Conservation (phyloP, 306 rosid species). For the Styphnolobium japonicum region DNA sequence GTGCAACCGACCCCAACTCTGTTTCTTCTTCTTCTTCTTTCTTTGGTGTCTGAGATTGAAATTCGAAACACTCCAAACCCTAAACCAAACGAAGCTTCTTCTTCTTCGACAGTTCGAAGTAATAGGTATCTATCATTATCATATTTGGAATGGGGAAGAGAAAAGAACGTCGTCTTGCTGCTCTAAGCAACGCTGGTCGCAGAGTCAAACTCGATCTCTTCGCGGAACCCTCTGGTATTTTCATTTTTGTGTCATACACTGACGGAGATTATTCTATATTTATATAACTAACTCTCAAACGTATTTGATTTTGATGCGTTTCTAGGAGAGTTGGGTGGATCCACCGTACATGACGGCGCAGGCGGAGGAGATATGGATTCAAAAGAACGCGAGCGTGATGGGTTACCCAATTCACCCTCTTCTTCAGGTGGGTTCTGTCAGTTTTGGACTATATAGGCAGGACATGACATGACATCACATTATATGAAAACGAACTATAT, state of each 20-base stretch:
- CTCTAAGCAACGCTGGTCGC: slow-evolving; percentile 85
- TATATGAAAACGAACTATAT: slow-evolving; percentile 73
- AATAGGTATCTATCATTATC: no score
- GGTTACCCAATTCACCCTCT: slow-evolving; percentile 93
- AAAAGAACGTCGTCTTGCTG: slow-evolving; percentile 93
- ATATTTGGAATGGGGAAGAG: slow-evolving; percentile 97
- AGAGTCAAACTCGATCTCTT: slow-evolving; percentile 97
- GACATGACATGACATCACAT: slow-evolving; percentile 96
- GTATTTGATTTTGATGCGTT: slow-evolving; percentile 4
- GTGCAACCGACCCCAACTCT: no score
- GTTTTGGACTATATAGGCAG: slow-evolving; percentile 94
- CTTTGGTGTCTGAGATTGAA: no score
- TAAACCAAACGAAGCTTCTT: no score
- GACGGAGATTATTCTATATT: no score
- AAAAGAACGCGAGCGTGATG: slow-evolving; percentile 55
- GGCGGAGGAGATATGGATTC: slow-evolving; percentile 70
- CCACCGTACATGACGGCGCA: slow-evolving; percentile 69
- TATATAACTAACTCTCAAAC: no score
- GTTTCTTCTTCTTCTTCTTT: no score
- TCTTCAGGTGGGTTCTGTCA: slow-evolving; percentile 99
- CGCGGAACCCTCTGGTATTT: slow-evolving; percentile 96
- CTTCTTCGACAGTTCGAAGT: no score
- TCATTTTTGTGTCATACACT: no score
- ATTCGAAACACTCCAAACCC: no score
- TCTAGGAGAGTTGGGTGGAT: slow-evolving; percentile 96